phyloP scores from a whole-genome alignment of 2,329 filamentous ascomycete genomes.

The Calonectria ilicicola region DNA sequence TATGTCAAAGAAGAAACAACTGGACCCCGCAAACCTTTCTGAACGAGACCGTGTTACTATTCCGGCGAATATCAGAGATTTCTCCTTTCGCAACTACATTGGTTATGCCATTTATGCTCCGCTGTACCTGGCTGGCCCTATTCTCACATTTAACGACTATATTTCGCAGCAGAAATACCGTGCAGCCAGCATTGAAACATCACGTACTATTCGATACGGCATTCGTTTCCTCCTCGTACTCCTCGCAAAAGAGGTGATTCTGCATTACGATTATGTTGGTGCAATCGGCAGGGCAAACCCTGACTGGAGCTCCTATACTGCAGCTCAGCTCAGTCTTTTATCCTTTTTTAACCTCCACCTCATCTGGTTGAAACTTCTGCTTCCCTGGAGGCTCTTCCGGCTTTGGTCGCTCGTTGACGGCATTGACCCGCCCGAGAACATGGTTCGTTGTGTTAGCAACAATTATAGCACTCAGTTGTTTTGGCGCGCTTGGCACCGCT shows the following conservation, averaged over 20 bases:
- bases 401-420: conserved; percentile 94
- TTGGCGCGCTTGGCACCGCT: conserved; percentile 97
- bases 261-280: conserved; percentile 93
- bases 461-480: conserved; percentile 93
- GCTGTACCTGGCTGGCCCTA: conserved; percentile 91
- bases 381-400: conserved; percentile 98
- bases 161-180: conserved; percentile 85
- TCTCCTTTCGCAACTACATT: conserved; percentile 85
- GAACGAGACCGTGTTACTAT: conserved; percentile 88
- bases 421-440: conserved; percentile 96
- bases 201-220: conserved; percentile 83
- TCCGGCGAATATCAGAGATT: conserved; percentile 79
- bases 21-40: conserved; percentile 87
- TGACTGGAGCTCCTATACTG: conserved; percentile 85
- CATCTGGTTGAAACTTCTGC: conserved; percentile 96
- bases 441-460: conserved; percentile 95
- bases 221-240: conserved; percentile 85
- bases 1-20: conserved; percentile 92
- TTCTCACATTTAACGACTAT: conserved; percentile 98
- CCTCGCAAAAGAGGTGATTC: conserved; percentile 88
- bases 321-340: conserved; percentile 88
- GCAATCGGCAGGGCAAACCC: conserved; percentile 88
- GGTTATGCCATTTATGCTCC: conserved; percentile 93
- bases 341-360: conserved; percentile 97
- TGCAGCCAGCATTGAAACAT: conserved; percentile 75